Evolutionary conservation across 2,329 filamentous ascomycete genomes (phyloP).

Genomic region (Sporothrix humicola): DNA sequence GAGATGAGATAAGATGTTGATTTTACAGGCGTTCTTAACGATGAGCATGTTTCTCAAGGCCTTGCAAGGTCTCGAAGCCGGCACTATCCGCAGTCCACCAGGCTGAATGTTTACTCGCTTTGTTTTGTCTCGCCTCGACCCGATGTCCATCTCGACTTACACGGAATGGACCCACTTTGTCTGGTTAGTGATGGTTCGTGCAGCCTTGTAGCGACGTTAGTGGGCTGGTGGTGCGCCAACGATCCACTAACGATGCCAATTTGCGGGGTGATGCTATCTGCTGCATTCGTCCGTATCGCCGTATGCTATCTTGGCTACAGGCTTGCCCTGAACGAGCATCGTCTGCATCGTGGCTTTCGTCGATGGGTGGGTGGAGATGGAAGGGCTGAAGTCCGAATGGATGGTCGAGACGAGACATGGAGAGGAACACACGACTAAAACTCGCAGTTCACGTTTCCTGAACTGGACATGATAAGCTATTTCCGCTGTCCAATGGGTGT

Average conservation of each 20-base stretch:
- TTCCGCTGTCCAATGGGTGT: not conserved
- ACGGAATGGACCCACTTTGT: not conserved
- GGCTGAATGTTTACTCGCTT: not conserved
- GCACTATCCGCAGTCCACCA: no score
- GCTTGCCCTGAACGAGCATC: no score
- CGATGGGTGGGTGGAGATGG: no score
- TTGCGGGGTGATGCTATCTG: no score
- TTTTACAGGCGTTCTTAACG: not conserved
- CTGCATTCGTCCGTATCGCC: no score
- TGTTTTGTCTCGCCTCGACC: not conserved
- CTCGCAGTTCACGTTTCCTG: no score
- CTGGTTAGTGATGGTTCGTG: no score
- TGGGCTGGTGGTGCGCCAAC: no score
- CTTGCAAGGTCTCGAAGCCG: not conserved
- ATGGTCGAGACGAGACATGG: not conserved
- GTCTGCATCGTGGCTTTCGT: no score
- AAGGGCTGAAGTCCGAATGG: slow-evolving; percentile 4
- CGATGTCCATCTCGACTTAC: not conserved
- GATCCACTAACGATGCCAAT: no score
- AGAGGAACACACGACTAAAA: not conserved
- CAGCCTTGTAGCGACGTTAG: no score
- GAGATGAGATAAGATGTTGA: slow-evolving; percentile 21
- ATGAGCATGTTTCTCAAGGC: not conserved
- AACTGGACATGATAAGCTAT: slow-evolving; percentile 10
- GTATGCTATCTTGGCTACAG: no score